Percentiles rank a stretch among this genome's conserved stretches.
Evolutionary conservation across 192 early-diverging fungal species (phyloP).

Genomic region (Podila minutissima): DNA sequence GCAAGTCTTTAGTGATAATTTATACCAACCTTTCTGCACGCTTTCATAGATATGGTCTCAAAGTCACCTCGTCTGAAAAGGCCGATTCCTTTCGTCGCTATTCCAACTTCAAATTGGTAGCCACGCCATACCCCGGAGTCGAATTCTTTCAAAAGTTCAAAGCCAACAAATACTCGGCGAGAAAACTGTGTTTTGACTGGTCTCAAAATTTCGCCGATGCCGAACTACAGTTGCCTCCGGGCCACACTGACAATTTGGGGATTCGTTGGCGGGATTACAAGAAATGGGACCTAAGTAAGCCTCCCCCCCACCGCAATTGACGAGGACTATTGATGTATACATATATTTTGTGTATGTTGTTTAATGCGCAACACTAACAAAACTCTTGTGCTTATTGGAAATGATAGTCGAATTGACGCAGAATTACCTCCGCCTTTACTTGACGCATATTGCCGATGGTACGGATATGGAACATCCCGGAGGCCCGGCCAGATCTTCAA

Average conservation of each 20-base stretch:
- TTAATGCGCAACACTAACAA: background rate
- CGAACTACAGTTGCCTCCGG: conserved; percentile 37
- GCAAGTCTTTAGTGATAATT: background rate
- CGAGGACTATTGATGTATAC: no score
- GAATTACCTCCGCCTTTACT: conserved; percentile 48
- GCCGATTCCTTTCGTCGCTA: conserved; percentile 48
- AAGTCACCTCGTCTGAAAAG: conserved; percentile 52
- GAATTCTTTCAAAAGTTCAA: conserved; percentile 56
- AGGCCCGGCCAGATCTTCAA: conserved; percentile 1
- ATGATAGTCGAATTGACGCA: conserved; percentile 41
- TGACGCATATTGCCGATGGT: conserved; percentile 45
- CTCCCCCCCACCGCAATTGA: no score
- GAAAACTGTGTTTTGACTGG: conserved; percentile 51
- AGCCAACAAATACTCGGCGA: conserved; percentile 48
- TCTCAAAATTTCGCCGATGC: conserved; percentile 53
- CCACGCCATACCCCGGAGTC: conserved; percentile 51
- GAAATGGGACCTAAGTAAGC: conserved; percentile 45
- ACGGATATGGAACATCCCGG: background rate
- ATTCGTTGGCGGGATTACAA: conserved; percentile 46
- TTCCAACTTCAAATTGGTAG: conserved; percentile 49
- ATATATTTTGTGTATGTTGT: background rate
- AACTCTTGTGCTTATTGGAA: background rate
- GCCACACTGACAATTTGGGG: conserved; percentile 24
- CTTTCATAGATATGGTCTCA: conserved; percentile 43
- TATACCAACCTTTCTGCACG: background rate